A percentile compares a stretch with the other conserved stretches of the same genome.
Evolutionary conservation across 257 asterid genomes (phyloP).

Genomic region (Solanum dulcamara): DNA sequence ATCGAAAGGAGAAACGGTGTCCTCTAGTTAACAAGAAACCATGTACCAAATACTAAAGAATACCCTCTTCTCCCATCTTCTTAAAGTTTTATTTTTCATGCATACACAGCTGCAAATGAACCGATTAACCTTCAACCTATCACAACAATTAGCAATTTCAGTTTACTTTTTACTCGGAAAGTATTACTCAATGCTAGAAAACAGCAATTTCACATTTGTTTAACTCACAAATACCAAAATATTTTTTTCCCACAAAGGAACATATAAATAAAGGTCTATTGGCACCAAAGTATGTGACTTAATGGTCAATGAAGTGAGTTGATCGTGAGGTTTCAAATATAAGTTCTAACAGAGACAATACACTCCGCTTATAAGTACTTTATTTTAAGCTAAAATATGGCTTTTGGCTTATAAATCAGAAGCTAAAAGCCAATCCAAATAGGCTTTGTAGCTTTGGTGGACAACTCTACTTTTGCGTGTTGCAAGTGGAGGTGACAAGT

Average conservation of each 20-base stretch:
- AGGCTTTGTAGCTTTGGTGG: too few species aligned
- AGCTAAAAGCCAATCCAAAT: too few species aligned
- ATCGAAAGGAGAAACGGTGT: neutral
- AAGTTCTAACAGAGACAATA: too few species aligned
- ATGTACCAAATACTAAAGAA: neutral
- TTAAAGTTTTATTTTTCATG: neutral
- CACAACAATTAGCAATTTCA: neutral
- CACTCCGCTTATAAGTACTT: too few species aligned
- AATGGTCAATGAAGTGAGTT: neutral
- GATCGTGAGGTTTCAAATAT: too few species aligned
- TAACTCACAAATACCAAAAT: neutral
- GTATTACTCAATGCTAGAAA: neutral
- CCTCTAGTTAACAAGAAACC: neutral
- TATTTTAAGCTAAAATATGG: too few species aligned
- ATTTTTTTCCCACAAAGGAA: neutral
- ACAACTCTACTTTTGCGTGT: too few species aligned
- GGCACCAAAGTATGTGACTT: neutral
- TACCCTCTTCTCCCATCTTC: neutral
- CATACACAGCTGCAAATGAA: neutral
- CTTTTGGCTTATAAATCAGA: too few species aligned
- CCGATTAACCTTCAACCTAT: neutral
- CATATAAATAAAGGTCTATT: neutral
- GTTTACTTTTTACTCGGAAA: neutral
- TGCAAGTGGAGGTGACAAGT: too few species aligned
- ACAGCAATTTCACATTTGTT: neutral